Base-by-base conservation (phyloP, 768 basidiomycete species). In the Clathrus columnatus region DNA sequence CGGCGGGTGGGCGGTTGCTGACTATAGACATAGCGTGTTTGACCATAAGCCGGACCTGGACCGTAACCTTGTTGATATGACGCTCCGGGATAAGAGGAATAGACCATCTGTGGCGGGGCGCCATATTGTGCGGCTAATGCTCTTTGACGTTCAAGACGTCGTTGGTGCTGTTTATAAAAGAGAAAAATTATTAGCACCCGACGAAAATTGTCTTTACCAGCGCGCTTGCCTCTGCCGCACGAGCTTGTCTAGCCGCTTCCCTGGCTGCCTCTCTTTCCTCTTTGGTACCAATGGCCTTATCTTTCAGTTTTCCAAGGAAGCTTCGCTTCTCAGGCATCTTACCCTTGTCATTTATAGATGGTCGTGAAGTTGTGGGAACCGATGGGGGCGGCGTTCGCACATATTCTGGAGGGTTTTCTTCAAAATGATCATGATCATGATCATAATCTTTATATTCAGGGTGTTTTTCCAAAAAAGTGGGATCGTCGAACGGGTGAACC, bases 401-500 rank as follows among this genome's bases (percentile, higher is more conserved):
- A 48, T 55, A 55, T 7, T 5, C 10, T 16, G 45, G 54, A 5
- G 44, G 54, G n/a, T 42, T 47, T 28, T 47, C 50, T 21, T 53
- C 41, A 28, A n/a, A 20, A 10, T 36, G 43, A 23, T 41, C 18
- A 24, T 54, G 42, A 14, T 59, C 60, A 17, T 61, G 61, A 17
- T 71, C 61, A 58, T 75, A 74, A 54, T 74, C 69, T 52, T 64
- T 65, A 7, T 70, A 59, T 4, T 79, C 75, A 7, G 82, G 79
- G 58, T 84, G 77, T 46, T 78, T 75, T 4, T 57, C 61, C n/a
- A 85, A 71, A 65, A 76, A 87, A 50, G 79, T 72, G 46, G 82
- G 78, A 63, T 87, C 84, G 54, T 87, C 82, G 56, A 79, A 79
- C 1, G 87, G 85, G 62, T 89, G 85, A 1, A 74, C 73, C 87